A percentile compares a stretch with the other conserved stretches of the same genome.
phyloP scores from a whole-genome alignment of 495 filamentous ascomycete species.

The Penicillium fimorum region DNA sequence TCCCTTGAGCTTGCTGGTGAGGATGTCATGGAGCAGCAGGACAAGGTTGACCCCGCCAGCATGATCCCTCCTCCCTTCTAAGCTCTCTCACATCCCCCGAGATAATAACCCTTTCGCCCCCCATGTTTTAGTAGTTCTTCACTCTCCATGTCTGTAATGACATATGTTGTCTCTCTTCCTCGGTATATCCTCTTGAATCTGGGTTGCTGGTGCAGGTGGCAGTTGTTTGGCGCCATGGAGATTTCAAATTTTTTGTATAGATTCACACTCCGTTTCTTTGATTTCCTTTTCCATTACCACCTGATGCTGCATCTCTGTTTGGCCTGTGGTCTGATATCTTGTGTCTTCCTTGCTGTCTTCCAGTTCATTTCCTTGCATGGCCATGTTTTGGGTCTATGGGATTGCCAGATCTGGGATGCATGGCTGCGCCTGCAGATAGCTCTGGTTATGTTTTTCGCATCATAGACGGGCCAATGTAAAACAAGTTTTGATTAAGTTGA shows the following conservation, averaged over 20 bases:
- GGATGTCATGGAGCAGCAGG: slow-evolving; percentile 90
- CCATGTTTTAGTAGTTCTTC: slow-evolving; percentile 52
- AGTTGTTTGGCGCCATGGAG: slow-evolving; percentile 47
- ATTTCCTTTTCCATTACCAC: slow-evolving; percentile 24
- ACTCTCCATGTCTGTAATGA: slow-evolving; percentile 33
- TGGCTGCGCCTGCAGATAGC: slow-evolving; percentile 34
- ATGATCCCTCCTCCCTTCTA: slow-evolving; percentile 56
- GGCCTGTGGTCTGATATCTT: slow-evolving; percentile 30
- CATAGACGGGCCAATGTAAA: slow-evolving; percentile 51
- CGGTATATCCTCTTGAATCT: slow-evolving; percentile 33
- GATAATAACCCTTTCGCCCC: slow-evolving; percentile 34
- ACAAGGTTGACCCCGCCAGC: slow-evolving; percentile 54
- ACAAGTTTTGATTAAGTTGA: slow-evolving; percentile 30
- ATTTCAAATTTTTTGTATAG: slow-evolving; percentile 47
- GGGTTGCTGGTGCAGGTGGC: slow-evolving; percentile 38
- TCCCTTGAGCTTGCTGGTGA: slow-evolving; percentile 88
- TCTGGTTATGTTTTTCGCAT: slow-evolving; percentile 40
- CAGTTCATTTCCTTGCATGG: slow-evolving; percentile 29
- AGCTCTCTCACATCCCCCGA: slow-evolving; percentile 20
- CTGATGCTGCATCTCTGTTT: slow-evolving; percentile 30
- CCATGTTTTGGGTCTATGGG: slow-evolving; percentile 21
- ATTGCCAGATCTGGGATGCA: slow-evolving; percentile 26
- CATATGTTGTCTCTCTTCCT: slow-evolving; percentile 33
- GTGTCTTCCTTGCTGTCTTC: slow-evolving; percentile 25
- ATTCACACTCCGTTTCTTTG: slow-evolving; percentile 37